phyloP scores from a whole-genome alignment of 495 filamentous ascomycete genomes.

The Trichoderma erinaceum region DNA sequence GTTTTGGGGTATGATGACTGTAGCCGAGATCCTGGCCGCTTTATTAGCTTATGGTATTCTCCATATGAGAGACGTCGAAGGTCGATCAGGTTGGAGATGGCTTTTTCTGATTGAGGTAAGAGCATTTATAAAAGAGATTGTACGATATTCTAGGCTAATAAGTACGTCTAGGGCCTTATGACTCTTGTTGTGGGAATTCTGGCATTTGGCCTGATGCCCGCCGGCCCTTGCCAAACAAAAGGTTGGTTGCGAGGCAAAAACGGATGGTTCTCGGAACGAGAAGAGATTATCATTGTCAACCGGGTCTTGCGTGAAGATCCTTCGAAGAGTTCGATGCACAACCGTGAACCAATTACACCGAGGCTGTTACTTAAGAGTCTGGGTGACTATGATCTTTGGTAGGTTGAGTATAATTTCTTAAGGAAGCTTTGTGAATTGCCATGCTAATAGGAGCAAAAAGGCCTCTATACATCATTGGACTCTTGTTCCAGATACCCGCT shows the following conservation, averaged over 20 bases:
- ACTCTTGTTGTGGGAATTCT: slow-evolving; percentile 47
- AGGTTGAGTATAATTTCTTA: too few species aligned
- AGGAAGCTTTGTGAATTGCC: slow-evolving; percentile 38
- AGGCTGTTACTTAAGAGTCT: too few species aligned
- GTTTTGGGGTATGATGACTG: slow-evolving; percentile 46
- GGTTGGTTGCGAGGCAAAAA: slow-evolving; percentile 48
- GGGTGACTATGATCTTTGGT: too few species aligned
- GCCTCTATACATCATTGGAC: slow-evolving; percentile 51
- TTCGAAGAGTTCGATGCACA: slow-evolving; percentile 60
- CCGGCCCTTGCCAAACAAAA: slow-evolving; percentile 43
- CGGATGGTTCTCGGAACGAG: slow-evolving; percentile 57
- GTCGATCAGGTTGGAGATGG: slow-evolving; percentile 47
- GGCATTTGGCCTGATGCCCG: slow-evolving; percentile 51
- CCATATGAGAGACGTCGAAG: slow-evolving; percentile 43
- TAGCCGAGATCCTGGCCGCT: slow-evolving; percentile 42
- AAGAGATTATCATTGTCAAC: slow-evolving; percentile 56
- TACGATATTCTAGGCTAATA: slow-evolving; percentile 25
- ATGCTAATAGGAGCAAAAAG: slow-evolving; percentile 51
- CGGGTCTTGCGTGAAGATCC: slow-evolving; percentile 59
- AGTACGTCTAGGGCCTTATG: slow-evolving; percentile 47
- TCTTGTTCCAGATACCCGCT: slow-evolving; percentile 48
- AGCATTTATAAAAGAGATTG: not conserved
- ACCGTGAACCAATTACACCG: slow-evolving; percentile 23
- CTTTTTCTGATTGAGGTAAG: slow-evolving; percentile 18
- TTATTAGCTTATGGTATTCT: slow-evolving; percentile 47